These are phyloP conservation scores for Saccharomycopsis schoenii DNA, from an alignment of 805 yeast genomes.

Conservation along the genomic window DNA sequence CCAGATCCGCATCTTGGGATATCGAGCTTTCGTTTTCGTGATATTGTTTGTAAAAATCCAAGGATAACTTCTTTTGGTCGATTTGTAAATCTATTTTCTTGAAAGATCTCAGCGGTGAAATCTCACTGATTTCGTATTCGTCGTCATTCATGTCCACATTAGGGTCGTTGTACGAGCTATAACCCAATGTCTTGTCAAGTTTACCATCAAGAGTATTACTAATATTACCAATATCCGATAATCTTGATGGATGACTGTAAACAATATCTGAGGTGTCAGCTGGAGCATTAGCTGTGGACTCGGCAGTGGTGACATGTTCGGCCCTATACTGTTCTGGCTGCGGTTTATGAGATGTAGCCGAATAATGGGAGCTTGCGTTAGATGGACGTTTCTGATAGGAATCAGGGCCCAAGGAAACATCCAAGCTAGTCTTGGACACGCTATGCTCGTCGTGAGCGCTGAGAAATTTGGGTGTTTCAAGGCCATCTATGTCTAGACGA, in stretches of 20 bases:
- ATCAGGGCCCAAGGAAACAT: not conserved
- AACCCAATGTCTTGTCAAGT: not conserved
- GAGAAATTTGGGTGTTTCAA: not conserved
- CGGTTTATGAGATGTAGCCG: too few species aligned
- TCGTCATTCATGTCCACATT: not conserved
- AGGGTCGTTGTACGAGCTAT: not conserved
- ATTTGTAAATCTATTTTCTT: conserved; percentile 14
- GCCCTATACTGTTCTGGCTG: too few species aligned
- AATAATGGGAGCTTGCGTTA: too few species aligned
- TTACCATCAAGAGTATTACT: not conserved
- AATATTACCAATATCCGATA: not conserved
- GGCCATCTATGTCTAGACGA: not conserved
- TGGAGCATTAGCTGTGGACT: not conserved
- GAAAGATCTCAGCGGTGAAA: conserved; percentile 2
- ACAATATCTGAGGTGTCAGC: not conserved
- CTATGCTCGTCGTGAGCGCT: not conserved
- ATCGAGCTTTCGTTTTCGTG: not conserved
- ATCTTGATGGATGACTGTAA: not conserved
- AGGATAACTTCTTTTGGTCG: conserved; percentile 13
- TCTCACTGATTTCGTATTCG: not conserved
- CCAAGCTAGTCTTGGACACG: not conserved
- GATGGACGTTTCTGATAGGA: not conserved
- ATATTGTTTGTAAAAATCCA: conserved; percentile 25
- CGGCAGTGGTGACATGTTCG: not conserved
- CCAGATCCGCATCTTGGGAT: not conserved